These are phyloP conservation scores for Botryotinia calthae DNA, from an alignment of 2,329 filamentous ascomycete species.

Conservation along the genomic window DNA sequence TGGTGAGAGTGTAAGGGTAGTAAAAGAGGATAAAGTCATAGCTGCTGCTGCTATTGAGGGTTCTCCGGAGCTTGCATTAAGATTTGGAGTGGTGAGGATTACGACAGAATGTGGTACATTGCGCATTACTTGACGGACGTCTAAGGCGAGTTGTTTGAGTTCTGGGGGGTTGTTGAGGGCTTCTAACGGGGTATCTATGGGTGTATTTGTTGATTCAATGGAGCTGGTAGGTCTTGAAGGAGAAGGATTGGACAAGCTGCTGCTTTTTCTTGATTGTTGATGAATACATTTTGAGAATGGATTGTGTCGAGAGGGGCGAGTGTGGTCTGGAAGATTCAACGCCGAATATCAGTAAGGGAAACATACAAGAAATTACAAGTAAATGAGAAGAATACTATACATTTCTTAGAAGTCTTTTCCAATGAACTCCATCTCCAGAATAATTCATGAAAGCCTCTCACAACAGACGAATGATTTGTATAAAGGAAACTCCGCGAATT, in stretches of 20 bases:
- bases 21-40: conserved; percentile 40
- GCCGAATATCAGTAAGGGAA: background rate
- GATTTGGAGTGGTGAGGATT: conserved; percentile 30
- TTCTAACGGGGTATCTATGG: background rate
- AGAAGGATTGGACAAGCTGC: background rate
- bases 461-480: background rate
- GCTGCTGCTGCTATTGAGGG: conserved; percentile 23
- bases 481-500: background rate
- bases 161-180: background rate
- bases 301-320: background rate
- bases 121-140: conserved; percentile 37
- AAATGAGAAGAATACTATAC: background rate
- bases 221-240: background rate
- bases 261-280: background rate
- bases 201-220: background rate
- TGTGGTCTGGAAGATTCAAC: background rate
- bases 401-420: conserved; percentile 3
- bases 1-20: conserved; percentile 35
- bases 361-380: background rate
- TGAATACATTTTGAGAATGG: background rate
- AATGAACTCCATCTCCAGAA: conserved; percentile 14
- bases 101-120: conserved; percentile 35
- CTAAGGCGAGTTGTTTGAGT: conserved; percentile 21
- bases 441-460: background rate
- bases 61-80: background rate